phyloP scores from a whole-genome alignment of 2,329 filamentous ascomycete genomes.

The Akanthomyces uredinophilus region DNA sequence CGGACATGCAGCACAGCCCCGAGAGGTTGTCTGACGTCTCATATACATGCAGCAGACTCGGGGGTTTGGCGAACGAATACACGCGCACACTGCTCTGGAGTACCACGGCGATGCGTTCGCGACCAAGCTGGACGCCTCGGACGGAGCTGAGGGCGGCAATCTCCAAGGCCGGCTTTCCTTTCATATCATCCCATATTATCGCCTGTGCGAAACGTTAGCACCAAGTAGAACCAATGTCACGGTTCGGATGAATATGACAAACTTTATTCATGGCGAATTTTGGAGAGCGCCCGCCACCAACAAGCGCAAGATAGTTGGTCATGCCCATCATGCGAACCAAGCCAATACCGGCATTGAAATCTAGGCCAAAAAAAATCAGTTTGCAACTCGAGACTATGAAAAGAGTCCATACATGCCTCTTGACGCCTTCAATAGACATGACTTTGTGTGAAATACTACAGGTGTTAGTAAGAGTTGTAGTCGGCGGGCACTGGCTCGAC shows the following conservation, averaged over 20 bases:
- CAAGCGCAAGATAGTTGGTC: conserved; percentile 81
- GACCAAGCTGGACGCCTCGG: conserved; percentile 71
- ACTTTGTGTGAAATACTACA: conserved; percentile 67
- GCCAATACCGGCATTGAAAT: conserved; percentile 77
- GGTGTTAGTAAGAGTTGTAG: conserved; percentile 22
- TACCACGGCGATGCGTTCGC: conserved; percentile 71
- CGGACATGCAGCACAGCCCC: conserved; percentile 73
- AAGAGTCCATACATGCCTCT: conserved; percentile 33
- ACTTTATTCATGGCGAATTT: conserved; percentile 87
- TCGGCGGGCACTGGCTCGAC: no score
- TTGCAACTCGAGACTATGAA: background rate
- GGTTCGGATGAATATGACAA: conserved; percentile 3
- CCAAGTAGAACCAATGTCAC: background rate
- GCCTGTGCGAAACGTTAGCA: conserved; percentile 42
- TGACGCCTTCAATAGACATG: conserved; percentile 61
- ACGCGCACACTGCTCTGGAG: conserved; percentile 77
- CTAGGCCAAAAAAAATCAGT: conserved; percentile 33
- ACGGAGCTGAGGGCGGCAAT: conserved; percentile 79
- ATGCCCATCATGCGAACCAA: conserved; percentile 82
- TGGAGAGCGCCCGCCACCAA: conserved; percentile 79
- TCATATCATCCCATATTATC: conserved; percentile 87
- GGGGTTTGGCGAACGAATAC: conserved; percentile 71
- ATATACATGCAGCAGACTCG: conserved; percentile 66
- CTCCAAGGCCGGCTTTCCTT: conserved; percentile 65
- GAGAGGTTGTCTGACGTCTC: conserved; percentile 81